Percentiles rank a stretch among this genome's conserved stretches.
Evolutionary conservation across 495 filamentous ascomycete species (phyloP).

Genomic region (Achaetomiella virescens): DNA sequence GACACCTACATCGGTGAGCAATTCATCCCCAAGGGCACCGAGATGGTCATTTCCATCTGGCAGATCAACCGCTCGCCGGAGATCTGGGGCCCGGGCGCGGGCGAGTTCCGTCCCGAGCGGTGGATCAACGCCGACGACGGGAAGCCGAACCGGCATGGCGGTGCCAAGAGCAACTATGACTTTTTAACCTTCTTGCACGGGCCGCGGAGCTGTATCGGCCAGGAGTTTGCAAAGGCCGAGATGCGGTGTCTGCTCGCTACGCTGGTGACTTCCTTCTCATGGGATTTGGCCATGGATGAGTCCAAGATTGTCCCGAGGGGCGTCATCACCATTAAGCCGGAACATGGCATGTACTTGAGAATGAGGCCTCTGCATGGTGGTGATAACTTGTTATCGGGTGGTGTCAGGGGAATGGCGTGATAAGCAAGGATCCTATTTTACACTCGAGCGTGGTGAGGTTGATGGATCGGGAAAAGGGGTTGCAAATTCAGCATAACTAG

Average conservation of each 20-base stretch:
- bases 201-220: conserved; percentile 54
- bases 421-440: too few species aligned
- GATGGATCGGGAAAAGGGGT: too few species aligned
- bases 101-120: conserved; percentile 16
- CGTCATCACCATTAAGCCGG: conserved; percentile 55
- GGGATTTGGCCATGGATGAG: conserved; percentile 49
- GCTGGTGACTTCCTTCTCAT: conserved; percentile 62
- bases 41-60: conserved; percentile 12
- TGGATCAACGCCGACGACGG: conserved; percentile 24
- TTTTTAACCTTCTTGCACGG: conserved; percentile 57
- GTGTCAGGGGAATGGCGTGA: too few species aligned
- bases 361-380: not conserved
- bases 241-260: conserved; percentile 72
- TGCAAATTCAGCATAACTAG: too few species aligned
- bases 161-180: conserved; percentile 48
- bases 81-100: conserved; percentile 19
- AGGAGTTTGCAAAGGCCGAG: conserved; percentile 72
- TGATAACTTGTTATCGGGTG: too few species aligned
- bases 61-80: conserved; percentile 13
- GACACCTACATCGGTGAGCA: conserved; percentile 12
- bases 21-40: conserved; percentile 17
- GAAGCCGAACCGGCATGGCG: conserved; percentile 28
- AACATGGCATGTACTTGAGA: conserved; percentile 47
- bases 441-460: too few species aligned
- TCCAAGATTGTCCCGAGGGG: conserved; percentile 50